A percentile compares a stretch with the other conserved stretches of the same genome.
These are phyloP conservation scores for Inga leiocalycina DNA, from an alignment of 306 rosid species.

Conservation along the genomic window DNA sequence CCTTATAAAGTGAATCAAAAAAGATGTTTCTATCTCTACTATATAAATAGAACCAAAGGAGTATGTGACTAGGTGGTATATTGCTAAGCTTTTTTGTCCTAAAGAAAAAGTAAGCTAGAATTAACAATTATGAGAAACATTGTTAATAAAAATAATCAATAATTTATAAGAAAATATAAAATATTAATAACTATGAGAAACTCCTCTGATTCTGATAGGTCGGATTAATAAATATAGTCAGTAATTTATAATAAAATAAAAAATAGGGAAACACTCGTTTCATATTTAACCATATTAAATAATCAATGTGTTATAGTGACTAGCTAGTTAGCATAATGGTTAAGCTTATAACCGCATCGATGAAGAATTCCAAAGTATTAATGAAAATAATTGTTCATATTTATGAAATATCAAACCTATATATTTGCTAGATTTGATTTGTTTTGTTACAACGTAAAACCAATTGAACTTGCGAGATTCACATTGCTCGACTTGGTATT, in stretches of 20 bases:
- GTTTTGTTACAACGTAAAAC: not conserved
- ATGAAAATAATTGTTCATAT: not conserved
- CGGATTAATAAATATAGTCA: too few relatives aligned
- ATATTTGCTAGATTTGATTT: not conserved
- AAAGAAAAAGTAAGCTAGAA: too few relatives aligned
- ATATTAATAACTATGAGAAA: not conserved
- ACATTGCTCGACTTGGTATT: not conserved
- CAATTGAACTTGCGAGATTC: not conserved
- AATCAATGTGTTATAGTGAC: not conserved
- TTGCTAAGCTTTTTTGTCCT: too few relatives aligned
- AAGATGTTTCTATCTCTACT: too few relatives aligned
- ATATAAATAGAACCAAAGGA: too few relatives aligned
- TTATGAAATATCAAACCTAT: not conserved
- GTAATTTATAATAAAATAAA: too few relatives aligned
- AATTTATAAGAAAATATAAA: too few relatives aligned
- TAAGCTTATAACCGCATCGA: not conserved
- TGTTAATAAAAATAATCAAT: too few relatives aligned
- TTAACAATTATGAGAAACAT: too few relatives aligned
- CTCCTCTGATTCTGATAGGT: too few relatives aligned
- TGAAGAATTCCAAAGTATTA: not conserved
- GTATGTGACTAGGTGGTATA: too few relatives aligned
- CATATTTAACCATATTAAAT: not conserved
- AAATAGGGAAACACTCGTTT: not conserved
- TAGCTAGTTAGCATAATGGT: not conserved
- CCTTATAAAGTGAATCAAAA: too few relatives aligned